Evolutionary conservation across 108 stramenopile species (phyloP).

Genomic region (Skeletonema potamos): DNA sequence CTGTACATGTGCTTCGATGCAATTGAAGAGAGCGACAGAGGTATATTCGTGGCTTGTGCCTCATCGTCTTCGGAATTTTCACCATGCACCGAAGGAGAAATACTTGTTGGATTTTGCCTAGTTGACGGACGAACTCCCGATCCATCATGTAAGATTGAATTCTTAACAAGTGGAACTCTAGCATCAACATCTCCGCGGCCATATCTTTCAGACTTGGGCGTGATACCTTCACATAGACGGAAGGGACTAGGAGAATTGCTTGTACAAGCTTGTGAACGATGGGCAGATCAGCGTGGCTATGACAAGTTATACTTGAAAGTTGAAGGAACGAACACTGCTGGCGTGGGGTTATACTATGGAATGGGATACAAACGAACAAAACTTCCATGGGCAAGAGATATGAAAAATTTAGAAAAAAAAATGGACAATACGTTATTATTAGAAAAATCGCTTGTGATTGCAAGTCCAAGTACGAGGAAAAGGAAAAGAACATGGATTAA

Average conservation of each 20-base stretch:
- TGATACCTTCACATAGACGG: slow-evolving; percentile 29
- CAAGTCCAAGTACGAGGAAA: neutral
- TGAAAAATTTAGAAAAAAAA: neutral
- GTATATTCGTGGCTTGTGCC: slow-evolving; percentile 39
- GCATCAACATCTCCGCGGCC: slow-evolving; percentile 38
- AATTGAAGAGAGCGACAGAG: slow-evolving; percentile 22
- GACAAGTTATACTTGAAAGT: slow-evolving; percentile 34
- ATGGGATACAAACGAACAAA: slow-evolving; percentile 20
- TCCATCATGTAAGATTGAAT: slow-evolving; percentile 34
- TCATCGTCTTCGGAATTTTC: neutral
- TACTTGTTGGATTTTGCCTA: slow-evolving; percentile 38
- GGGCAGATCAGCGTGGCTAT: slow-evolving; percentile 23
- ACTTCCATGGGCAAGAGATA: slow-evolving; percentile 17
- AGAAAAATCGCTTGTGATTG: slow-evolving; percentile 2
- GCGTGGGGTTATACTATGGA: slow-evolving; percentile 14
- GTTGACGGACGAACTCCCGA: slow-evolving; percentile 34
- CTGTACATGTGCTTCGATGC: slow-evolving; percentile 34
- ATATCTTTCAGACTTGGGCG: slow-evolving; percentile 40
- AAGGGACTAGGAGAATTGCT: slow-evolving; percentile 20
- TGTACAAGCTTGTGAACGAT: slow-evolving; percentile 32
- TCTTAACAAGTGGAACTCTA: slow-evolving; percentile 28
- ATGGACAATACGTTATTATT: slow-evolving; percentile 4
- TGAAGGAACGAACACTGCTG: slow-evolving; percentile 18
- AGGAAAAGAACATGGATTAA: slow-evolving; percentile 9
- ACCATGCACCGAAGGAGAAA: neutral